A percentile compares a stretch with the other conserved stretches of the same genome.
phyloP scores from a whole-genome alignment of 495 filamentous ascomycete genomes.

The Daldinia loculata region DNA sequence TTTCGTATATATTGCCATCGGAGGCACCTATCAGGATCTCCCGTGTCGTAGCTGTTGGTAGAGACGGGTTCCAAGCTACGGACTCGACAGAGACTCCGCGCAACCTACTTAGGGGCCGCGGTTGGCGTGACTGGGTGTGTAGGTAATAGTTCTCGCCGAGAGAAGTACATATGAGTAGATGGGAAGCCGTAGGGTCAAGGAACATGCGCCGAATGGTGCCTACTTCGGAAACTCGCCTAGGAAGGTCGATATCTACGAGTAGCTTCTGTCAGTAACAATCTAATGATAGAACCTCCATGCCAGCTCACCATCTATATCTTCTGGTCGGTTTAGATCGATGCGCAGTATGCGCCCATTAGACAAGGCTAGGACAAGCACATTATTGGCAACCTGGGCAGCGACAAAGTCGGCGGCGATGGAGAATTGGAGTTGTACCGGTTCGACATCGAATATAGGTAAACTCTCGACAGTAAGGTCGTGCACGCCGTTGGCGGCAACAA shows the following conservation, averaged over 20 bases:
- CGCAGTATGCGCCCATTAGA: conserved; percentile 88
- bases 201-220: conserved; percentile 95
- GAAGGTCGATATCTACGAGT: conserved; percentile 87
- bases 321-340: conserved; percentile 91
- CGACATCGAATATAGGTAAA: conserved; percentile 91
- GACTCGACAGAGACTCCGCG: conserved; percentile 88
- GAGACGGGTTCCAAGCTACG: conserved; percentile 94
- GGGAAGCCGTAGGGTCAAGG: conserved; percentile 94
- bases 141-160: conserved; percentile 97
- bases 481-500: conserved; percentile 55
- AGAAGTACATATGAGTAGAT: conserved; percentile 89
- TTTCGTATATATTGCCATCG: conserved; percentile 94
- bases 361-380: conserved; percentile 90
- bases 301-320: conserved; percentile 87
- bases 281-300: neutral
- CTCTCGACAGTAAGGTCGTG: conserved; percentile 69
- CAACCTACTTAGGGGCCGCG: conserved; percentile 80
- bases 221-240: conserved; percentile 88
- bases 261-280: neutral
- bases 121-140: conserved; percentile 90
- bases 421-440: conserved; percentile 90
- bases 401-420: conserved; percentile 92
- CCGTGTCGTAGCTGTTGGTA: conserved; percentile 92
- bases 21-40: conserved; percentile 93
- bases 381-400: conserved; percentile 95